Base-by-base conservation (phyloP, 805 yeast genomes). In the Lipomyces orientalis region DNA sequence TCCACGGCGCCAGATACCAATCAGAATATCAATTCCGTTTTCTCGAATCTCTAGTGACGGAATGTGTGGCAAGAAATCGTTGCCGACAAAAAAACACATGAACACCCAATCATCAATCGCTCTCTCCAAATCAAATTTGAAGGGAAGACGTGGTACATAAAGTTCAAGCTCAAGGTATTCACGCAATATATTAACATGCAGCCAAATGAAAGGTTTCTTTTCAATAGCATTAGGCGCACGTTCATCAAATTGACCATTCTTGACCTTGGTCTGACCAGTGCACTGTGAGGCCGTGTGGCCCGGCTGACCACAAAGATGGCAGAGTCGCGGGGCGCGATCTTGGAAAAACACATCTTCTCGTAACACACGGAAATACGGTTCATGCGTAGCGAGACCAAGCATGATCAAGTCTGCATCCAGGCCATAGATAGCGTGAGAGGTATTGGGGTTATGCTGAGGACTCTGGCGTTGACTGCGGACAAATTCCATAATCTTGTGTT, bases 41-140 rank as follows among this genome's bases (percentile, higher is more conserved):
- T 95, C 98, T 73, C 99, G 87, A 55, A 95, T 98, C 75, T 94
- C 97, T 64, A 95, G 84, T 37, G 96, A 88, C 3, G 99, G 98
- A 73, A 95, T 81, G 79, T 94, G 98, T 0, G 99, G 99, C 75
- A 95, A 81, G 84, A 95, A 95, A 86, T 95, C 99, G 77, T 95
- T 95, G 79, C 99, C 99, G 71, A 94, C 96, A 76, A 95, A 95
- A 82, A 95, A 95, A 84, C 98, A 94, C 93, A 95, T 90, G 73
- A 95, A 95, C 16, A 95, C 92, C 99, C 99, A 95, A 79, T 95
- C 99, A 77, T 95, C 99, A 69, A 95, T 89, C 1, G 98, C 98
- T 67, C 99, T 84, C 80, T 95, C 99, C 63, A 93, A 78, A 76
- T 95, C 98, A 79, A 89, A 93, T 25, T 87, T 84, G 75, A 90